These are phyloP conservation scores for Pleurotus tuoliensis DNA, from an alignment of 768 basidiomycete species.

Conservation along the genomic window DNA sequence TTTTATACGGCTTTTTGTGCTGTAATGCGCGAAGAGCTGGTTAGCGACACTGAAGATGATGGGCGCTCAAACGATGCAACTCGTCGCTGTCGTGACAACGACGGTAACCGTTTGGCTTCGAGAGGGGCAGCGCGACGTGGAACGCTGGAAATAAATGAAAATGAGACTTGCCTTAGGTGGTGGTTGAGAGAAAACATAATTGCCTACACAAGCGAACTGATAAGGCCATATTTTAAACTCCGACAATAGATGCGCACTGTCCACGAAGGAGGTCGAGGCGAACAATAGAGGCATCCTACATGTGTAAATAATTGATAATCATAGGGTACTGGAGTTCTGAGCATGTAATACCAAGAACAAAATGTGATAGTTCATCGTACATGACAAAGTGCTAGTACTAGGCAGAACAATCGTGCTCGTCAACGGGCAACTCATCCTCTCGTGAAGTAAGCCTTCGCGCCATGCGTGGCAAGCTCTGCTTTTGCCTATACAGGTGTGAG, in stretches of 20 bases:
- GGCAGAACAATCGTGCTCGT: conserved; percentile 10
- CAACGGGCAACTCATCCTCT: conserved; percentile 48
- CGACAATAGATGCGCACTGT: conserved; percentile 15
- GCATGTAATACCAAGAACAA: too few relatives aligned
- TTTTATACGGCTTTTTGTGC: conserved; percentile 62
- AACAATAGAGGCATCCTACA: too few relatives aligned
- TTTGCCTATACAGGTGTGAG: conserved; percentile 55
- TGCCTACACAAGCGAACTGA: conserved; percentile 20
- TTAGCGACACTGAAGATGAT: conserved; percentile 11
- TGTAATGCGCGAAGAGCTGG: conserved; percentile 22
- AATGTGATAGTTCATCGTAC: too few relatives aligned
- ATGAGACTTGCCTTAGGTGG: conserved; percentile 55
- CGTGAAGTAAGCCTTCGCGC: conserved; percentile 85
- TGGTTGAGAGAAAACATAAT: conserved; percentile 58
- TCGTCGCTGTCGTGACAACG: neutral
- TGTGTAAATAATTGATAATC: too few relatives aligned
- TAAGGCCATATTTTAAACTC: conserved; percentile 42
- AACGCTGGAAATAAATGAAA: neutral
- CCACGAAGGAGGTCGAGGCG: neutral
- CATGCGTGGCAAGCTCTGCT: conserved; percentile 75
- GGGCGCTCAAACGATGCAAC: neutral
- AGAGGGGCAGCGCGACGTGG: conserved; percentile 13
- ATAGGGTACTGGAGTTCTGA: too few relatives aligned
- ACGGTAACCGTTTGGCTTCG: neutral
- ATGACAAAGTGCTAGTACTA: neutral